phyloP scores from a whole-genome alignment of 148 eudicot genomes.

The Simmondsia chinensis region DNA sequence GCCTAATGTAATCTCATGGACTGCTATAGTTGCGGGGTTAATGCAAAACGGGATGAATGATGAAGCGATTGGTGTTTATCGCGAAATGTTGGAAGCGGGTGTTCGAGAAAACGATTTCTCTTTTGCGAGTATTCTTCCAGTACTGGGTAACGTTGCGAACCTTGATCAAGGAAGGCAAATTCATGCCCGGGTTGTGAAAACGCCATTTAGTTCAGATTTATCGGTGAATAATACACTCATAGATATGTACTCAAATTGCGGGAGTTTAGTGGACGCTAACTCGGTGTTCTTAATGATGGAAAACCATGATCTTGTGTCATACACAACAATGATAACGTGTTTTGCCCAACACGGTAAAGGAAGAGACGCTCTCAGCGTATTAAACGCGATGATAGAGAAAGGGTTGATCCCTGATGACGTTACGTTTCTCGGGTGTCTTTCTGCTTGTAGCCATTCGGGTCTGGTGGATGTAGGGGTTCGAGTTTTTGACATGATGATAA shows the following conservation, averaged over 20 bases:
- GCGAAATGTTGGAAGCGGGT: constrained; percentile 18
- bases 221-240: constrained; percentile 29
- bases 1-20: constrained; percentile 36
- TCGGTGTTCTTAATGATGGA: constrained; percentile 23
- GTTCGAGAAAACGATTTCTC: constrained; percentile 23
- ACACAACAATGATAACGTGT: constrained; percentile 26
- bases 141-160: constrained; percentile 22
- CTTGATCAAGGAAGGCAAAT: constrained; percentile 21
- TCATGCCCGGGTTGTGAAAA: constrained; percentile 27
- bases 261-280: constrained; percentile 25
- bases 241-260: constrained; percentile 38
- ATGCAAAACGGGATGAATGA: constrained; percentile 22
- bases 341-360: constrained; percentile 28
- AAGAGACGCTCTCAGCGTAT: constrained; percentile 19
- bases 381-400: constrained; percentile 9
- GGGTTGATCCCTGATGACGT: constrained; percentile 23
- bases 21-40: constrained; percentile 28
- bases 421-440: constrained; percentile 27
- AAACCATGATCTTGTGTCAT: constrained; percentile 24
- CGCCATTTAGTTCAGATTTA: constrained; percentile 14
- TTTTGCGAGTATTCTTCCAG: constrained; percentile 26
- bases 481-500: constrained; percentile 16
- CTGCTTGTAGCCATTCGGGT: constrained; percentile 32
- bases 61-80: constrained; percentile 19
- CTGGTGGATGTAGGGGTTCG: constrained; percentile 18